Conservation (phyloP, 2,329 filamentous ascomycete species). For the Calonectria hawksworthii region DNA sequence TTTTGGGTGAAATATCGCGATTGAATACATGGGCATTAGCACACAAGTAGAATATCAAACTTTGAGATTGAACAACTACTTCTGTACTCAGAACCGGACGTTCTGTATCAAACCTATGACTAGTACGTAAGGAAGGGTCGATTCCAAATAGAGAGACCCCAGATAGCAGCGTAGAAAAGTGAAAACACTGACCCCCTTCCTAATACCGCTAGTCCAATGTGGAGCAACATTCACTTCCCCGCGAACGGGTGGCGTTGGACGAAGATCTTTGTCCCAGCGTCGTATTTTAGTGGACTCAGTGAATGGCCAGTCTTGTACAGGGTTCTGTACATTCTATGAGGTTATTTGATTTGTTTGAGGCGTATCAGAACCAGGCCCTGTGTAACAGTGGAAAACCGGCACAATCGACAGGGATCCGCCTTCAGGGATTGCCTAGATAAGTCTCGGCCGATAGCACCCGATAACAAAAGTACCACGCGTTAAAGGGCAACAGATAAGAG, state of each 20-base stretch:
- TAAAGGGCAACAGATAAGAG: neutral
- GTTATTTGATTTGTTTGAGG: neutral
- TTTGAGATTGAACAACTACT: neutral
- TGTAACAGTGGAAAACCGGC: neutral
- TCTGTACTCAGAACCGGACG: neutral
- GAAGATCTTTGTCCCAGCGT: too few relatives aligned
- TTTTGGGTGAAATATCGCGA: neutral
- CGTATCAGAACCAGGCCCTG: neutral
- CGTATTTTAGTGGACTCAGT: neutral
- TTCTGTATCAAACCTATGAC: neutral
- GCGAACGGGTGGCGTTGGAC: neutral
- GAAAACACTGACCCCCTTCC: too few relatives aligned
- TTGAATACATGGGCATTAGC: neutral
- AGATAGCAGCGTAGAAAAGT: too few relatives aligned
- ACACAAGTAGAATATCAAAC: neutral
- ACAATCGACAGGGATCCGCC: neutral
- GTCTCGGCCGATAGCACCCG: neutral
- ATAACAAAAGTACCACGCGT: slow-evolving; percentile 10
- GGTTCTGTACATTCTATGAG: neutral
- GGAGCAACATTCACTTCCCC: neutral
- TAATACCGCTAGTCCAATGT: neutral
- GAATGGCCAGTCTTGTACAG: neutral
- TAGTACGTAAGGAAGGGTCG: neutral
- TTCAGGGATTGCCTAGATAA: neutral
- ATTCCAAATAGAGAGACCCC: neutral